A percentile compares a stretch with the other conserved stretches of the same genome.
Conservation (phyloP, 2,329 filamentous ascomycete genomes). For the Coniochaeta hoffmannii region DNA sequence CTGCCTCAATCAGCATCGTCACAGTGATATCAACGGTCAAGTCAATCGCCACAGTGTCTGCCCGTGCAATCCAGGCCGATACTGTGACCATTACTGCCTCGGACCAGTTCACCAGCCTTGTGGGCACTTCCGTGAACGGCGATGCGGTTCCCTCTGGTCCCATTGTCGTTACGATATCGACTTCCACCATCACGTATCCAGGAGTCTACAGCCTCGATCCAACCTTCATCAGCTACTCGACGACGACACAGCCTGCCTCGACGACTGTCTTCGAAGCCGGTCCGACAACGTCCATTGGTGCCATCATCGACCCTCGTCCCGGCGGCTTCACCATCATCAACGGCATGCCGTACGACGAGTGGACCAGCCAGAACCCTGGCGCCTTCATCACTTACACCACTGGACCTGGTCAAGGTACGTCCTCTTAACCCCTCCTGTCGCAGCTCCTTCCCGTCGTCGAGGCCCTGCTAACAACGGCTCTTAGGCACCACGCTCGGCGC, state of each 20-base stretch:
- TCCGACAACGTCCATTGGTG: neutral
- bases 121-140: neutral
- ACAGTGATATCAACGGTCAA: neutral
- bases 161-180: neutral
- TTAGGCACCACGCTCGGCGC: neutral
- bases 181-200: neutral
- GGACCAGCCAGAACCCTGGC: neutral
- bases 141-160: neutral
- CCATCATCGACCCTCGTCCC: neutral
- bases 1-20: neutral
- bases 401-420: neutral
- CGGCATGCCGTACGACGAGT: neutral
- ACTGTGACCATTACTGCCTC: neutral
- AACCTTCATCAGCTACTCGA: neutral
- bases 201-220: neutral
- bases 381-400: neutral
- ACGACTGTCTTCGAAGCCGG: neutral
- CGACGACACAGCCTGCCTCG: neutral
- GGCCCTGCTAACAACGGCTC: neutral
- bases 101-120: neutral
- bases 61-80: neutral
- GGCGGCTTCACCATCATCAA: conserved; percentile 1
- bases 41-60: too few relatives aligned
- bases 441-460: neutral
- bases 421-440: neutral